phyloP scores from a whole-genome alignment of 257 asterid species.

The Plantago major region DNA sequence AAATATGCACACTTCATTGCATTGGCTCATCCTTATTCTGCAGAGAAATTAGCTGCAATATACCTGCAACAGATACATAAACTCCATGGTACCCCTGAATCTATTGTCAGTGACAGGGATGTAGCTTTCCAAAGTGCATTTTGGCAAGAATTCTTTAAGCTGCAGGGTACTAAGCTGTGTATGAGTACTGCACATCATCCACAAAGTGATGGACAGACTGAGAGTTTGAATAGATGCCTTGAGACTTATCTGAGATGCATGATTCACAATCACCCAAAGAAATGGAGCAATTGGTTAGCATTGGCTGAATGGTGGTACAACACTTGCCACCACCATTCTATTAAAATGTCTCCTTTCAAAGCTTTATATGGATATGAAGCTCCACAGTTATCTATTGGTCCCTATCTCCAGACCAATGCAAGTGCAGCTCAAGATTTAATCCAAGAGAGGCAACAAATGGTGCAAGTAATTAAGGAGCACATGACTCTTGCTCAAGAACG shows the following conservation, averaged over 20 bases:
- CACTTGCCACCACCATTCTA: background rate
- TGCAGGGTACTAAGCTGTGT: background rate
- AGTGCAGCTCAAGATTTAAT: background rate
- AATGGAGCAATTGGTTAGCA: background rate
- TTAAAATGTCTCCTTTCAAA: background rate
- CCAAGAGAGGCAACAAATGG: background rate
- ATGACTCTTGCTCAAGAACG: no score
- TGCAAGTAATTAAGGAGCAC: no score
- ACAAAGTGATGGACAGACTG: conserved; percentile 5
- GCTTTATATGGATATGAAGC: background rate
- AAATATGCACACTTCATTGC: background rate
- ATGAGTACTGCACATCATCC: conserved; percentile 6
- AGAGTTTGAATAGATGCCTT: background rate
- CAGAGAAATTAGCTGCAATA: background rate
- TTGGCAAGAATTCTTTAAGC: background rate
- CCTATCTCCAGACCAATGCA: background rate
- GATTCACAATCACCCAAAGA: background rate
- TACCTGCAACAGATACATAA: background rate
- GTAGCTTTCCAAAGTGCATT: background rate
- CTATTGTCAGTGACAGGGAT: background rate
- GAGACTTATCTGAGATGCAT: background rate
- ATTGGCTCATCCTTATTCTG: background rate
- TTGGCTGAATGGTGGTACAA: conserved; percentile 12
- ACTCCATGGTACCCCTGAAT: background rate
- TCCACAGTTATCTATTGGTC: background rate